phyloP scores from a whole-genome alignment of 345 rosid species.

The Populus davidiana region DNA sequence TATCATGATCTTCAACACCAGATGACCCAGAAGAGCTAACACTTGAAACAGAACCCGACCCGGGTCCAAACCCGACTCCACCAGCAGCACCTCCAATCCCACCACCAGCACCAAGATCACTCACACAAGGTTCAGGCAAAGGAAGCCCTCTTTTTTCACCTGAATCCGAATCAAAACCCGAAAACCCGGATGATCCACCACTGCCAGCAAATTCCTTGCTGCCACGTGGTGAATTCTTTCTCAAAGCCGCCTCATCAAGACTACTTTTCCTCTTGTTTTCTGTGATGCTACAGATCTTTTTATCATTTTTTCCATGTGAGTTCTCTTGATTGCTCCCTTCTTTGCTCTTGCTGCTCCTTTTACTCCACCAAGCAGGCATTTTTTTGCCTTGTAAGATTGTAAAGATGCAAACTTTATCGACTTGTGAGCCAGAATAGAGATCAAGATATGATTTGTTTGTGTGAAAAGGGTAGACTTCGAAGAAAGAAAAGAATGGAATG shows the following conservation, averaged over 20 bases:
- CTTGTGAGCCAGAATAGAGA: neutral
- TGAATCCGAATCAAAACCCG: constrained; percentile 71
- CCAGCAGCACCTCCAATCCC: constrained; percentile 15
- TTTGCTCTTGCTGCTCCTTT: constrained; percentile 53
- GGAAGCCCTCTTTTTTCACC: constrained; percentile 61
- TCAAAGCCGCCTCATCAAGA: constrained; percentile 31
- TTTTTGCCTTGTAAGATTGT: neutral
- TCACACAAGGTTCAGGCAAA: constrained; percentile 63
- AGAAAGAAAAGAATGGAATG: constrained; percentile 13
- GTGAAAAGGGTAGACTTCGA: constrained; percentile 1
- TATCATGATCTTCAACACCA: constrained; percentile 59
- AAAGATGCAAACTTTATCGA: neutral
- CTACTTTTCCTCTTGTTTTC: constrained; percentile 31
- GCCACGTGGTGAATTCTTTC: constrained; percentile 46
- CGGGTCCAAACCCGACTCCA: constrained; percentile 43
- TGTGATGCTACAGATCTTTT: constrained; percentile 14
- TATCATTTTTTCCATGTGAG: constrained; percentile 11
- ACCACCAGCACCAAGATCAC: constrained; percentile 27
- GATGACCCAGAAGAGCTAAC: constrained; percentile 83
- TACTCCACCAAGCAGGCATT: constrained; percentile 87
- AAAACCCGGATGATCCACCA: constrained; percentile 52
- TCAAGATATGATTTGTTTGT: neutral
- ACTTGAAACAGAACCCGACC: constrained; percentile 69
- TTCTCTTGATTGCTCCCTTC: constrained; percentile 35
- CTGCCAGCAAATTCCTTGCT: constrained; percentile 47